Base-by-base conservation (phyloP, 2,329 filamentous ascomycete genomes). In the Corynespora cassiicola region DNA sequence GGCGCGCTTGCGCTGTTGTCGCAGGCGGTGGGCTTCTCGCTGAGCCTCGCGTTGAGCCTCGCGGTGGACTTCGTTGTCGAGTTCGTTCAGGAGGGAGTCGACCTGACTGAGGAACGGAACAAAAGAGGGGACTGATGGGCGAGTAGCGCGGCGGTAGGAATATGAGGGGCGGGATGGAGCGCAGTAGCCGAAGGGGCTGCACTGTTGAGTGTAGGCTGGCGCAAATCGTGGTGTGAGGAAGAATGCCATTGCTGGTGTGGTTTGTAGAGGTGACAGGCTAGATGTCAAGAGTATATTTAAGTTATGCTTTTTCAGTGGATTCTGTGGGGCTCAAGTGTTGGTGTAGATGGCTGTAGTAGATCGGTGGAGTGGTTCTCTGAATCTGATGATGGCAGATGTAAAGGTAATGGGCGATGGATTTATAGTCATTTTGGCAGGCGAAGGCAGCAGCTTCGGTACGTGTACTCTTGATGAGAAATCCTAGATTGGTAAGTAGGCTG, bases 51-150 rank as follows among this genome's bases (percentile, higher is more conserved):
- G 45, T 16, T 55, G 52, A 5, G 52, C 50, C 28, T 49, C 52
- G 57, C 17, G 39, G 15, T 14, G 39, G 26, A 56, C 54, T 34
- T 63, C 62, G 31, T 54, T 56, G 40, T 66, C 53, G 26, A 68
- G 52, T 34, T 63, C 59, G 40, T 44, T 52, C n/a, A 66, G 39
- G 10, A 66, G 38, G 11, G 63, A 52, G 22, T 66, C 58, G 31
- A 68, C 46, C 33, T 66, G 56, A 25, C 47, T 58, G 35, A 66
- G 55, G 50, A 66, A 64, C 16, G 62, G 57, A 19, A 52, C 46
- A 30, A 63, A 65, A 5, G 61, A 54, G 3, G 60, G 57, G 39
- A 52, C 50, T 15, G 55, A 45, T 5, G 49, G 47, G 22, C 47
- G 54, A 10, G 38, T 28, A 15, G 38, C 33, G 11, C 35, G 39